phyloP scores from a whole-genome alignment of 306 rosid genomes.

The Malus orientalis region DNA sequence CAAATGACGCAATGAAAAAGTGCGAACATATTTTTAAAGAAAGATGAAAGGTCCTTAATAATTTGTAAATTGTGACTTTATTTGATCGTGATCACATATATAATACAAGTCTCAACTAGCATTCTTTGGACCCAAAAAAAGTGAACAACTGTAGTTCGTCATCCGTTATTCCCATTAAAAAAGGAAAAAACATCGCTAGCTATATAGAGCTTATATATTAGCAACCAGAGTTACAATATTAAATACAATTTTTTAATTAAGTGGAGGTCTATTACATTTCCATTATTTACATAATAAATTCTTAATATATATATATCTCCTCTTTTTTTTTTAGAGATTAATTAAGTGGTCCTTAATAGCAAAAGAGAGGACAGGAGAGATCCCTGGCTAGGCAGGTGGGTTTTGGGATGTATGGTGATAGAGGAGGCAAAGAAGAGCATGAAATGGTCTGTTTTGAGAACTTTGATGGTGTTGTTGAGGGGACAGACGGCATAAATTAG shows the following conservation, averaged over 20 bases:
- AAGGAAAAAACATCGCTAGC: too few species aligned
- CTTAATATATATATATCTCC: background rate
- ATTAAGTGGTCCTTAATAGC: background rate
- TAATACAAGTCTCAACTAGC: too few species aligned
- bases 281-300: background rate
- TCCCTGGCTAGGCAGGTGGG: slow-evolving; percentile 17
- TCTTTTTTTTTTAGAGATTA: background rate
- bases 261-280: background rate
- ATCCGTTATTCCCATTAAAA: too few species aligned
- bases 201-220: background rate
- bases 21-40: too few species aligned
- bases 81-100: too few species aligned
- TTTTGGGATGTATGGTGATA: slow-evolving; percentile 13
- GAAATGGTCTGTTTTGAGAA: slow-evolving; percentile 38
- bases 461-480: slow-evolving; percentile 54
- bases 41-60: fast-evolving
- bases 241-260: background rate
- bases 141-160: fast-evolving
- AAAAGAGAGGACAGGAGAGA: slow-evolving; percentile 20
- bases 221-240: background rate
- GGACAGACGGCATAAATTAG: slow-evolving; percentile 42
- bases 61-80: too few species aligned
- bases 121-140: fast-evolving
- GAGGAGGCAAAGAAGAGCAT: slow-evolving; percentile 31
- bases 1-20: too few species aligned